Evolutionary conservation across 2,329 filamentous ascomycete genomes (phyloP).

Genomic region (Sclerotinia spermophila): DNA sequence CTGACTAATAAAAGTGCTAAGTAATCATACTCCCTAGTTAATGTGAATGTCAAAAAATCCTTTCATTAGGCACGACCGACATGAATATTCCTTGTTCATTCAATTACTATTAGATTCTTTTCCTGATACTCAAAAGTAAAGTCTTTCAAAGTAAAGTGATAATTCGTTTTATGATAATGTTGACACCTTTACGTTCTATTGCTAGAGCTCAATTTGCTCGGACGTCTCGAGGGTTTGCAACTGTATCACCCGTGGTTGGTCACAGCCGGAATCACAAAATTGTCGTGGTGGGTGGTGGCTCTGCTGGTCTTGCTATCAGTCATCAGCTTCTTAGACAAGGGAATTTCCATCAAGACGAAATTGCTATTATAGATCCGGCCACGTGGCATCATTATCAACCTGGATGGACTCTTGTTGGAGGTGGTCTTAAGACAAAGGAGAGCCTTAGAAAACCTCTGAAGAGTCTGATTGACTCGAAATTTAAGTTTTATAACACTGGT

Average conservation of each 20-base stretch:
- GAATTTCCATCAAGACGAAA: slow-evolving; percentile 55
- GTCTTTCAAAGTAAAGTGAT: background rate
- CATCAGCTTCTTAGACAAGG: slow-evolving; percentile 63
- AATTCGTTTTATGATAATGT: background rate
- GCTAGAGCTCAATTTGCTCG: background rate
- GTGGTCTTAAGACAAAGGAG: slow-evolving; percentile 60
- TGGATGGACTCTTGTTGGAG: slow-evolving; percentile 66
- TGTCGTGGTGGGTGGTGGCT: slow-evolving; percentile 64
- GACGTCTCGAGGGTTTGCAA: slow-evolving; percentile 25
- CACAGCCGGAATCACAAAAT: slow-evolving; percentile 54
- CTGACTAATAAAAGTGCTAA: slow-evolving; percentile 10
- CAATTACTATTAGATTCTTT: background rate
- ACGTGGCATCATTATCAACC: slow-evolving; percentile 65
- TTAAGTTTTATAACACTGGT: slow-evolving; percentile 55
- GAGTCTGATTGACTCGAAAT: slow-evolving; percentile 53
- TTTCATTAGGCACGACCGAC: background rate
- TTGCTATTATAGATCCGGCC: slow-evolving; percentile 62
- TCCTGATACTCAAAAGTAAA: background rate
- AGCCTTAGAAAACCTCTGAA: slow-evolving; percentile 51
- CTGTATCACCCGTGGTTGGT: slow-evolving; percentile 37
- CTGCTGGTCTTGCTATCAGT: slow-evolving; percentile 61
- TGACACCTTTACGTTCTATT: background rate
- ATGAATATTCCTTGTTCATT: background rate
- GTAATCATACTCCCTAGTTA: background rate
- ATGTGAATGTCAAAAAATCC: background rate